phyloP scores from a whole-genome alignment of 208 protist species.

The Trypanosoma grayi region DNA sequence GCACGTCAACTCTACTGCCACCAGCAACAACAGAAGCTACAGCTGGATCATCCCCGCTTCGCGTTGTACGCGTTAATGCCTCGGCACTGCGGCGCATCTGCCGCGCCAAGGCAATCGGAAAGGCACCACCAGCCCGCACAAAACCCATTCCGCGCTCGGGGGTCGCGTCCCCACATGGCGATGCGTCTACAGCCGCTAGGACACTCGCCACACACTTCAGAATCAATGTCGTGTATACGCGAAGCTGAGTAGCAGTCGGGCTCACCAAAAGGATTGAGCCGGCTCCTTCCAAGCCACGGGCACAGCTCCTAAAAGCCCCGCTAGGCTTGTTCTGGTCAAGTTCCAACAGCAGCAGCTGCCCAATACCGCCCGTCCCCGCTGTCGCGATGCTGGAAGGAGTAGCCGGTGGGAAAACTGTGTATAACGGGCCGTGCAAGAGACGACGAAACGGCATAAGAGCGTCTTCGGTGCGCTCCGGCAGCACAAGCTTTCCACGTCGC shows the following conservation, averaged over 20 bases:
- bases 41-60: neutral
- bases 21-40: neutral
- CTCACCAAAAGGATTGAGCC: conserved; percentile 30
- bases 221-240: conserved; percentile 21
- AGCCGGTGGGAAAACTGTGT: neutral
- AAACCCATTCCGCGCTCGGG: conserved; percentile 14
- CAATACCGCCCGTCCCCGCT: neutral
- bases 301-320: neutral
- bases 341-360: conserved; percentile 8
- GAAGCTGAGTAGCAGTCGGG: conserved; percentile 22
- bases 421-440: neutral
- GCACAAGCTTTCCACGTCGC: conserved; percentile 13
- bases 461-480: conserved; percentile 2
- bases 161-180: neutral
- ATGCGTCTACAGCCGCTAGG: conserved; percentile 8
- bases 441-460: conserved; percentile 2
- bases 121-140: conserved; percentile 48
- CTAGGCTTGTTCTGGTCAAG: neutral
- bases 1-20: neutral
- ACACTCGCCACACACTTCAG: conserved; percentile 31
- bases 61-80: neutral
- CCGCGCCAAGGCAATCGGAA: conserved; percentile 35
- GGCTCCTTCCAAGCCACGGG: neutral
- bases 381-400: neutral
- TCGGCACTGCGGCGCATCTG: conserved; percentile 3